A percentile compares a stretch with the other conserved stretches of the same genome.
phyloP scores from a whole-genome alignment of 2,329 filamentous ascomycete genomes.

The Ascosphaera apis region DNA sequence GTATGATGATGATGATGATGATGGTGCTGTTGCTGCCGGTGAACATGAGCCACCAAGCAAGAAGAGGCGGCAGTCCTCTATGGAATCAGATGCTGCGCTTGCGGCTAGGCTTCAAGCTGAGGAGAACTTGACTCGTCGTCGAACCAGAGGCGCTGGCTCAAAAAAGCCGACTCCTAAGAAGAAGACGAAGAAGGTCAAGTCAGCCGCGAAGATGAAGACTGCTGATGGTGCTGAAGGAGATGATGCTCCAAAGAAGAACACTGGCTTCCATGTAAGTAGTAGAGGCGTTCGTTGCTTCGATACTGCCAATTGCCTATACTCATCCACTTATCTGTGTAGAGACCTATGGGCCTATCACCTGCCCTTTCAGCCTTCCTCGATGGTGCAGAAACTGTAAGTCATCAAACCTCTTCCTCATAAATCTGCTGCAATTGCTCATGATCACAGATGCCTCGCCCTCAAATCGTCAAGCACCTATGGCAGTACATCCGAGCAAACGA shows the following conservation, averaged over 20 bases:
- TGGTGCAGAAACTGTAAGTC: constrained; percentile 21
- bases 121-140: constrained; percentile 54
- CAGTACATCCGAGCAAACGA: constrained; percentile 73
- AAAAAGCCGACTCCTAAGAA: constrained; percentile 36
- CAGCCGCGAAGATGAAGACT: constrained; percentile 26
- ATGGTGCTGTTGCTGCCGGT: constrained; percentile 13
- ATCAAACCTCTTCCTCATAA: neutral
- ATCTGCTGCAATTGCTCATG: constrained; percentile 8
- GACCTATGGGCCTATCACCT: constrained; percentile 23
- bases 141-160: constrained; percentile 49
- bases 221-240: constrained; percentile 38
- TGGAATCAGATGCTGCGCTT: constrained; percentile 65
- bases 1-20: constrained; percentile 9
- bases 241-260: constrained; percentile 52
- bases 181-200: constrained; percentile 49
- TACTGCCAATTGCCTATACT: no score
- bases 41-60: constrained; percentile 25
- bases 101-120: constrained; percentile 80
- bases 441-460: constrained; percentile 59
- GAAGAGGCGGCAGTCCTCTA: constrained; percentile 41
- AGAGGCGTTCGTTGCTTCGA: constrained; percentile 2
- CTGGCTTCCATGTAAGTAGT: constrained; percentile 57
- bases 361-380: constrained; percentile 22
- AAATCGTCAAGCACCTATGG: constrained; percentile 94
- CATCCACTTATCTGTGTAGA: constrained; percentile 10